phyloP scores from a whole-genome alignment of 23 red algal genomes.

The Chondrus crispus region DNA sequence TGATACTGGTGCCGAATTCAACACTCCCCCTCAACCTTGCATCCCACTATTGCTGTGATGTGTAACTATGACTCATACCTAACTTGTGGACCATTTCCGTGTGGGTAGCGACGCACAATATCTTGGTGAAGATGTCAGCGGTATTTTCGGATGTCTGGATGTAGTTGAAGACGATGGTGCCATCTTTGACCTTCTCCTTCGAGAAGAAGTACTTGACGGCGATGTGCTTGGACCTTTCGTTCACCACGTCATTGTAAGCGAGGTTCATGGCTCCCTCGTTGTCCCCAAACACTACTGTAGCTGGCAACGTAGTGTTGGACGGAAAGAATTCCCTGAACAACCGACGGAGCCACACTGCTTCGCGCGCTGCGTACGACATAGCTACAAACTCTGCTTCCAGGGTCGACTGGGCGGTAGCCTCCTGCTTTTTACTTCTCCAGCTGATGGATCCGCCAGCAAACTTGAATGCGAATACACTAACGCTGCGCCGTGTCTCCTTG shows the following conservation, averaged over 20 bases:
- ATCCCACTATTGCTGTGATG: too few species aligned
- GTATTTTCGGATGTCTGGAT: neutral
- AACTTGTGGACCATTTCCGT: too few species aligned
- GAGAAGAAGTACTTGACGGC: conserved; percentile 2
- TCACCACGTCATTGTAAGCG: neutral
- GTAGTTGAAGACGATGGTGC: neutral
- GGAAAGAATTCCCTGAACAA: too few species aligned
- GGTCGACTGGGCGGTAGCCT: neutral
- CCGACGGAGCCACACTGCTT: too few species aligned
- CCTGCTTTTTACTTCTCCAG: neutral
- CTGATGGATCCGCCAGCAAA: neutral
- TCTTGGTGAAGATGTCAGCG: conserved; percentile 15
- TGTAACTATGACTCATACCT: too few species aligned
- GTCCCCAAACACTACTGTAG: conserved; percentile 4
- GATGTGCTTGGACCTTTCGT: conserved; percentile 22
- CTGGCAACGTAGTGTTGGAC: neutral
- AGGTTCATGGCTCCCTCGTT: conserved; percentile 18
- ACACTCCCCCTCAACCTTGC: too few species aligned
- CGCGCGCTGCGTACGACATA: neutral
- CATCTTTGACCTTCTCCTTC: neutral
- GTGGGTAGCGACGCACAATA: too few species aligned
- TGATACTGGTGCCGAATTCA: too few species aligned
- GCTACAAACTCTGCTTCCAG: neutral
- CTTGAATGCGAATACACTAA: neutral
- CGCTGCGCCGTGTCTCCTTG: neutral